Evolutionary conservation across 768 basidiomycete genomes (phyloP), one percentile per base, ranked within the genome.

Genomic region (Cystoderma amianthinum): DNA sequence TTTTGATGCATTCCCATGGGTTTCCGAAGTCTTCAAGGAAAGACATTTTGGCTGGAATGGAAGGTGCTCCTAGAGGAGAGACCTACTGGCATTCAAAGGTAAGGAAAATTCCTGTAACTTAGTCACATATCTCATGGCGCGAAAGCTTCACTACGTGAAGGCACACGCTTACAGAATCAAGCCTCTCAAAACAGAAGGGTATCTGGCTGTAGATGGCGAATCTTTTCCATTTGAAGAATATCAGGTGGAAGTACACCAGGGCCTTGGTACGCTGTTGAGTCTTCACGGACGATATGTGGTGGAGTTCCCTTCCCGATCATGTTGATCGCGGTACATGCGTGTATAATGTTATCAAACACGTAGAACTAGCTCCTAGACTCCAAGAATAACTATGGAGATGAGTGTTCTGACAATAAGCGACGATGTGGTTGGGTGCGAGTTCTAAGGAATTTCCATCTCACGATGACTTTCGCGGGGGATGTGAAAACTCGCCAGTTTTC

Each of bases 121-220:
- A 20, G 13, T 18, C 10, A 12, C 20, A 17, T 36, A 11, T 4
- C 39, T 5, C 44, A 41, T n/a, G n/a, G n/a, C n/a, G n/a, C n/a
- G 38, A 43, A 43, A 90, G 87, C 62, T 82, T 52, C 71, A 71
- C 37, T 90, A 88, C 54, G 71, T 76, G 57, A 88, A 89, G 58
- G 85, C 78, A 2, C 63, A 75, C 41, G 80, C 85, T 3, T 87
- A 87, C 57, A 75, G 85, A 17, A 68, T 88, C 21, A 80, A 78
- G 53, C 82, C 85, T 3, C 61, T 76, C 21, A 53, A 65, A 2
- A 38, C 62, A 2, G 66, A 76, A 22, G 83, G 83, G 2, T 61
- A 63, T 49, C 52, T 92, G 13, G 67, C 83, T 11, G 68, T 94
- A 13, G 91, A 94, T 49, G 91, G 91, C 5, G 91, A 94, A 61